phyloP scores from a whole-genome alignment of 2,329 filamentous ascomycete species.

The Aspergillus calidoustus region DNA sequence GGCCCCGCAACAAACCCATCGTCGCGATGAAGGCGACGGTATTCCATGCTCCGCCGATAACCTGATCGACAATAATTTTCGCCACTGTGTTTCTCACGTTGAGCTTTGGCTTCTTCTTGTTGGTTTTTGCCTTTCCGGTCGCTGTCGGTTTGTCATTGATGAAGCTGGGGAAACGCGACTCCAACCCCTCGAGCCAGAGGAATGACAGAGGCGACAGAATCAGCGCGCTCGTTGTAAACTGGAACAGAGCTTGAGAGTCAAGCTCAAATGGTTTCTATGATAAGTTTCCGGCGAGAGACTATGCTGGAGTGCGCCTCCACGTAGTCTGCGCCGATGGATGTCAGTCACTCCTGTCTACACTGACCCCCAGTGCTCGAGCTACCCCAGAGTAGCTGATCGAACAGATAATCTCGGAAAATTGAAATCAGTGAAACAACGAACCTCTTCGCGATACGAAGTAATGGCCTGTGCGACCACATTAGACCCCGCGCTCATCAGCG shows the following conservation, averaged over 20 bases:
- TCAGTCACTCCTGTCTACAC: neutral
- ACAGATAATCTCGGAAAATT: neutral
- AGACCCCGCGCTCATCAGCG: constrained; percentile 56
- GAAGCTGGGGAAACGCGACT: constrained; percentile 57
- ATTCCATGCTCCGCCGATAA: constrained; percentile 60
- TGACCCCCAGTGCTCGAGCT: neutral
- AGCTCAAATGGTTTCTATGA: constrained; percentile 50
- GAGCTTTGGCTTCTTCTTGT: constrained; percentile 23
- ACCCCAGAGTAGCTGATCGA: neutral
- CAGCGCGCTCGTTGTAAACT: constrained; percentile 60
- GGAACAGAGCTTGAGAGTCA: constrained; percentile 55
- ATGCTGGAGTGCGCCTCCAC: neutral
- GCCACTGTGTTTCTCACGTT: constrained; percentile 45
- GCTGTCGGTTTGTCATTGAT: constrained; percentile 19
- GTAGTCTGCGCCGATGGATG: neutral
- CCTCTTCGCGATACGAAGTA: constrained; percentile 53
- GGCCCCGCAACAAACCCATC: constrained; percentile 55
- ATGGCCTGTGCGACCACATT: constrained; percentile 62
- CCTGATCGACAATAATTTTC: constrained; percentile 65
- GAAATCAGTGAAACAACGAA: constrained; percentile 30
- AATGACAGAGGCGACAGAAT: constrained; percentile 62
- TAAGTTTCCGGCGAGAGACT: neutral
- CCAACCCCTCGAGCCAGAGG: constrained; percentile 62
- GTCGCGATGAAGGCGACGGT: constrained; percentile 60
- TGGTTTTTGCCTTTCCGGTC: neutral